These are phyloP conservation scores for Trichomonascaceae sp. DNA, from an alignment of 1,139 yeast species.

Conservation along the genomic window DNA sequence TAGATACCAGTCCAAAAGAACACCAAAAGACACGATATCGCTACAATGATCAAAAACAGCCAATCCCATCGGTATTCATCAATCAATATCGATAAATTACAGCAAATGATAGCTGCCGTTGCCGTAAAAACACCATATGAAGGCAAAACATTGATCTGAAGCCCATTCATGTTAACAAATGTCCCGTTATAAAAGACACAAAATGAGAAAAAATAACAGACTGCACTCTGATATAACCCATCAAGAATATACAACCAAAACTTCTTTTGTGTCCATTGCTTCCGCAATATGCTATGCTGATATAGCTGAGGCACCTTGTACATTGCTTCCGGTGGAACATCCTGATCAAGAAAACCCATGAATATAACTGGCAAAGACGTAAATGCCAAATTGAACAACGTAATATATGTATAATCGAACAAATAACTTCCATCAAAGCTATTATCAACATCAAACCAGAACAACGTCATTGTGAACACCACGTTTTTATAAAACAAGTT, in stretches of 20 bases:
- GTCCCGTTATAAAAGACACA: conserved; percentile 53
- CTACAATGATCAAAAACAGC: conserved; percentile 61
- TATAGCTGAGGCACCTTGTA: conserved; percentile 83
- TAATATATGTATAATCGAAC: conserved; percentile 86
- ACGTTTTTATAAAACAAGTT: conserved; percentile 88
- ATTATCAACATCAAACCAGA: conserved; percentile 86
- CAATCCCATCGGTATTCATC: conserved; percentile 96
- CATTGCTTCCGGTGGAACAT: conserved; percentile 74
- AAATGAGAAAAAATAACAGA: conserved; percentile 83
- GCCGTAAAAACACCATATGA: conserved; percentile 79
- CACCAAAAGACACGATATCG: conserved; percentile 60
- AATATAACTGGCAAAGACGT: conserved; percentile 92
- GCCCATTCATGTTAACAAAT: conserved; percentile 58
- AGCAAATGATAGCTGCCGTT: conserved; percentile 70
- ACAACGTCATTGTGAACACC: conserved; percentile 78
- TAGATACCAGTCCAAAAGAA: conserved; percentile 92
- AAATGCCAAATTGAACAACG: conserved; percentile 89
- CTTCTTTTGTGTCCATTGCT: conserved; percentile 73
- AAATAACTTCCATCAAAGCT: conserved; percentile 88
- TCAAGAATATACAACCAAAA: conserved; percentile 79
- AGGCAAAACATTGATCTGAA: conserved; percentile 71
- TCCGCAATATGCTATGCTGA: conserved; percentile 72
- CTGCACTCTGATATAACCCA: conserved; percentile 81
- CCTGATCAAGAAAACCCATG: conserved; percentile 89
- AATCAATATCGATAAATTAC: conserved; percentile 70